Evolutionary conservation across 202 grass and related monocot genomes (phyloP), one percentile per base, ranked within the genome.

Genomic region (Schoenoplectus tabernaemontani): DNA sequence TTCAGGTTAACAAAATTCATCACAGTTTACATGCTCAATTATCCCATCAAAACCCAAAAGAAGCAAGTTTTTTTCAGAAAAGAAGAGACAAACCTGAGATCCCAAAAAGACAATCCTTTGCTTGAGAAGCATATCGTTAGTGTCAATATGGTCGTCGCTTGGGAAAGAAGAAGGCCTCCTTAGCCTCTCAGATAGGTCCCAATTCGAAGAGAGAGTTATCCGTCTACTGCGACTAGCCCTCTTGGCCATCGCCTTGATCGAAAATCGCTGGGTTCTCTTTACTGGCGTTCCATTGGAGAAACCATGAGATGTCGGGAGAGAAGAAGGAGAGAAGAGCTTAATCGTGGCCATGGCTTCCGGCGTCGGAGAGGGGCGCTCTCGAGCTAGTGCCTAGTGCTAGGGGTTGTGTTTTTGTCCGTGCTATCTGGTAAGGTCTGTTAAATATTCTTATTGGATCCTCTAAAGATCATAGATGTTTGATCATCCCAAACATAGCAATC

Each of bases 71-170:
- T 20, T 75, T 56, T 19, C 47, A 19, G 3, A 19, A 11, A 36
- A 7, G 57, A 46, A 17, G n/a, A 36, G 43, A 19, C 28, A 71
- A 71, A 98, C 91, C 84, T 91, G 88, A 39, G 86, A 90, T 17
- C 86, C 91, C 12, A 98, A 71, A 59, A 98, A 98, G 81, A 98
- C 82, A 81, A 94, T 90, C 57, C 91, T 81, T 67, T 98, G 91
- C 57, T 82, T 81, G 32, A 98, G 91, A 53, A 98, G 91, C 95
- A 89, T 87, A 82, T 89, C 90, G 19, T 88, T 89, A 44, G 86
- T 81, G 46, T 98, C 88, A 32, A 94, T 64, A 30, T 94, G 89
- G 80, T 98, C 86, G 12, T 88, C 59, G 22, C 81, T 66, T 6
- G 61, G 71, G 80, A 88, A 84, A 70, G 91, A 77, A 58, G 87